A percentile compares a stretch with the other conserved stretches of the same genome.
phyloP scores from a whole-genome alignment of 371 early-diverging fungal species.

The Mortierella sp. region DNA sequence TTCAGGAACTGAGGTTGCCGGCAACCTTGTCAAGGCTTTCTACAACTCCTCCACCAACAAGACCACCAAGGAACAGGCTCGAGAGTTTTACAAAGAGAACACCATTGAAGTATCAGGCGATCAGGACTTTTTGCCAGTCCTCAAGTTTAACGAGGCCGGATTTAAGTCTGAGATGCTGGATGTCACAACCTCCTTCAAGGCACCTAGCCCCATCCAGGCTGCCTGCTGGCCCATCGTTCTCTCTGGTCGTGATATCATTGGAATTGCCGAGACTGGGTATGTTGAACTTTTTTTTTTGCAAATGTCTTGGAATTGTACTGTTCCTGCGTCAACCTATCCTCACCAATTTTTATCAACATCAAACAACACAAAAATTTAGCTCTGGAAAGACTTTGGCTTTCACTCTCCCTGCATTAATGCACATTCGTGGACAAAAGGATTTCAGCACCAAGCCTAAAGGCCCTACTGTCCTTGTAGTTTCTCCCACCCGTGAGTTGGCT shows the following conservation, averaged over 20 bases:
- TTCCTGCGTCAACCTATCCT: not conserved
- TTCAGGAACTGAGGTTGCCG: slow-evolving; percentile 35
- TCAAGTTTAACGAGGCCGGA: slow-evolving; percentile 81
- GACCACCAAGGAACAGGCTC: slow-evolving; percentile 55
- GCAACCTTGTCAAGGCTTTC: slow-evolving; percentile 38
- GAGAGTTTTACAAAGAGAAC: slow-evolving; percentile 76
- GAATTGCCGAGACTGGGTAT: slow-evolving; percentile 89
- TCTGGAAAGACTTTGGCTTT: slow-evolving; percentile 96
- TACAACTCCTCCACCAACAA: slow-evolving; percentile 53
- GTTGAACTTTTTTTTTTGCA: slow-evolving; percentile 3
- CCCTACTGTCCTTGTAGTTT: slow-evolving; percentile 85
- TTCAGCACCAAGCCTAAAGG: slow-evolving; percentile 62
- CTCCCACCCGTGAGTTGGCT: slow-evolving; percentile 97
- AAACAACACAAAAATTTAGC: slow-evolving; percentile 17
- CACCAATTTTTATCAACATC: not conserved
- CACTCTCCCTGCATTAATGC: slow-evolving; percentile 92
- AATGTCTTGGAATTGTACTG: not conserved
- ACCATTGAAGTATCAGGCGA: slow-evolving; percentile 76
- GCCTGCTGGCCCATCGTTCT: slow-evolving; percentile 89
- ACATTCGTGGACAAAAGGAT: slow-evolving; percentile 67
- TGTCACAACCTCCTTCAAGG: slow-evolving; percentile 86
- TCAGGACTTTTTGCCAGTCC: slow-evolving; percentile 77
- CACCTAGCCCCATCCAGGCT: slow-evolving; percentile 98
- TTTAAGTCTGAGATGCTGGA: slow-evolving; percentile 80
- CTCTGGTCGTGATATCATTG: slow-evolving; percentile 80